phyloP scores from a whole-genome alignment of 2,329 filamentous ascomycete genomes.

The Fusarium sacchari region DNA sequence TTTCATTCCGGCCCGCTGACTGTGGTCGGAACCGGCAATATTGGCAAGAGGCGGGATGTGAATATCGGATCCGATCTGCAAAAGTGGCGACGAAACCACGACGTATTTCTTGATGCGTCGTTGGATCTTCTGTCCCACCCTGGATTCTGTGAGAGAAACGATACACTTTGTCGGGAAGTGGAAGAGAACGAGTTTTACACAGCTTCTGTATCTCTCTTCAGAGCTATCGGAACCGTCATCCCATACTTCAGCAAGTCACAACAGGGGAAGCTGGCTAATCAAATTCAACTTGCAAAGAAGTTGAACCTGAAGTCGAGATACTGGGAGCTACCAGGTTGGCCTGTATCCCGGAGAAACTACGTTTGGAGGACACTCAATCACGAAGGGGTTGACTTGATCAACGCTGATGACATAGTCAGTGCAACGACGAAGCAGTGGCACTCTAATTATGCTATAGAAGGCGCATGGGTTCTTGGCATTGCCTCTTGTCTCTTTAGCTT shows the following conservation, averaged over 20 bases:
- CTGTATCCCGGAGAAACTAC: slow-evolving; percentile 62
- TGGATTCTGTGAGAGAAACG: slow-evolving; percentile 17
- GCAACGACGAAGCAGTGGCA: slow-evolving; percentile 35
- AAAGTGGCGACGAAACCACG: slow-evolving; percentile 49
- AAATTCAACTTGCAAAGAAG: slow-evolving; percentile 59
- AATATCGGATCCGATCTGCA: slow-evolving; percentile 24
- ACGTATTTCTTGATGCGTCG: slow-evolving; percentile 74
- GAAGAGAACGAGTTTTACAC: slow-evolving; percentile 69
- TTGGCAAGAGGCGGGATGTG: slow-evolving; percentile 31
- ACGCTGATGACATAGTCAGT: slow-evolving; percentile 68
- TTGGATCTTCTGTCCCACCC: slow-evolving; percentile 52
- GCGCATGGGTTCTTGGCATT: slow-evolving; percentile 33
- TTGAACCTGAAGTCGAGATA: slow-evolving; percentile 67
- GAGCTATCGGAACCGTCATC: slow-evolving; percentile 59
- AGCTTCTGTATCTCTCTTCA: slow-evolving; percentile 66
- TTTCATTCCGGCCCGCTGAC: slow-evolving; percentile 64
- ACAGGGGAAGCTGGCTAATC: slow-evolving; percentile 52
- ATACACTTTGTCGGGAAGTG: slow-evolving; percentile 7
- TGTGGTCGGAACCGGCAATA: slow-evolving; percentile 72
- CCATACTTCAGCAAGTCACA: slow-evolving; percentile 52
- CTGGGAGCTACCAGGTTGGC: slow-evolving; percentile 71
- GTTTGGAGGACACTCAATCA: slow-evolving; percentile 65
- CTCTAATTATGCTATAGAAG: slow-evolving; percentile 28
- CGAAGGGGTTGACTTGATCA: slow-evolving; percentile 68
- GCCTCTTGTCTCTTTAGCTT: slow-evolving; percentile 31